These are phyloP conservation scores for Hyphopichia khmerensis DNA, from an alignment of 1,139 yeast genomes.

Conservation along the genomic window DNA sequence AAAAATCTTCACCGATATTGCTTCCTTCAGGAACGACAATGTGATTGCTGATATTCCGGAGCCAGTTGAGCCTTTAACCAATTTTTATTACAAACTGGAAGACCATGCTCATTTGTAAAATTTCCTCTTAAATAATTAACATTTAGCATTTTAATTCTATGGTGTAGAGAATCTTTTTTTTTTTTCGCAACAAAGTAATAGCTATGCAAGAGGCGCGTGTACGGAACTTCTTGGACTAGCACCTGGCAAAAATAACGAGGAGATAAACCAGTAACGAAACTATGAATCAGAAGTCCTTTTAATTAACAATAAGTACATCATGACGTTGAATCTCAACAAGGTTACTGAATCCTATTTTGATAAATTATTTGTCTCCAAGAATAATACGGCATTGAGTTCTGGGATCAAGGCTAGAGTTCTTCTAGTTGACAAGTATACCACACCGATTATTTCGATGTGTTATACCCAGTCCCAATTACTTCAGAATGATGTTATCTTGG, in stretches of 20 bases:
- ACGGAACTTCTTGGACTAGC: too few species aligned
- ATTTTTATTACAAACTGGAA: conserved; percentile 22
- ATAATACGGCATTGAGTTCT: conserved; percentile 18
- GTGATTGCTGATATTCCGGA: conserved; percentile 29
- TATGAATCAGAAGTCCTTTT: too few species aligned
- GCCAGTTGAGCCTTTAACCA: conserved; percentile 31
- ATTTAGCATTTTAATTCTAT: too few species aligned
- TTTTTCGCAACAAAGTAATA: too few species aligned
- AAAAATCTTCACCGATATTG: conserved; percentile 15
- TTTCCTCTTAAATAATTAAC: too few species aligned
- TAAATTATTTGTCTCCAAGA: conserved; percentile 28
- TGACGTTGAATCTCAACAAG: conserved; percentile 34
- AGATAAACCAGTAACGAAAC: too few species aligned
- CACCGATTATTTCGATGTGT: conserved; percentile 79
- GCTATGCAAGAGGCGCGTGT: too few species aligned
- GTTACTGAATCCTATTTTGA: conserved; percentile 39
- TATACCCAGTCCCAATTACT: conserved; percentile 85
- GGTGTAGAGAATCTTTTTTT: too few species aligned
- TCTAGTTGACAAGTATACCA: conserved; percentile 75
- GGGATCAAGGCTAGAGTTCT: conserved; percentile 65
- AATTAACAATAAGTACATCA: too few species aligned
- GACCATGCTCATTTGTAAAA: conserved; percentile 3
- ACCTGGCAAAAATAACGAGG: too few species aligned
- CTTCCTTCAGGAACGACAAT: conserved; percentile 24
- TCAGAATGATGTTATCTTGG: conserved; percentile 76